Evolutionary conservation across 768 basidiomycete genomes (phyloP).

Genomic region (Rhizopogon salebrosus): DNA sequence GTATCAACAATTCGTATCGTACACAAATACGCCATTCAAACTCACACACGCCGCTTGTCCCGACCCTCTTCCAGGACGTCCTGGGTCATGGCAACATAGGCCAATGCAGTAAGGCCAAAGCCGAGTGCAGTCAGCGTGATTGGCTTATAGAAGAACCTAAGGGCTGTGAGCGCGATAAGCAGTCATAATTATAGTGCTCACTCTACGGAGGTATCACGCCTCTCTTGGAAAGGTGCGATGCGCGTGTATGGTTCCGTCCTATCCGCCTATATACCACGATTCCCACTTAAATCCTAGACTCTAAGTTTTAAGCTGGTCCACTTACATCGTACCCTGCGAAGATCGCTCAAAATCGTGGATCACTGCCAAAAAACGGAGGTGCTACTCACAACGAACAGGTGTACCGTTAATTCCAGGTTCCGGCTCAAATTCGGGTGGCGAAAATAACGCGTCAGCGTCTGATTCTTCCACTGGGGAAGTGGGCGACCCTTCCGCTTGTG

Average conservation of each 20-base stretch:
- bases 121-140: constrained; percentile 73
- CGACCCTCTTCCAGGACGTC: constrained; percentile 81
- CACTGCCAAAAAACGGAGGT: background rate
- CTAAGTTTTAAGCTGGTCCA: constrained; percentile 15
- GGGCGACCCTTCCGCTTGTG: constrained; percentile 18
- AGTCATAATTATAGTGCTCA: constrained; percentile 27
- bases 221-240: constrained; percentile 80
- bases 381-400: constrained; percentile 74
- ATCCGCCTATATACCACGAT: constrained; percentile 51
- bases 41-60: constrained; percentile 79
- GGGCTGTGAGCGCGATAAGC: constrained; percentile 2
- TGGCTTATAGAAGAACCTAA: constrained; percentile 86
- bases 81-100: constrained; percentile 79
- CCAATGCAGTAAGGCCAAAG: constrained; percentile 58
- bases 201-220: constrained; percentile 80
- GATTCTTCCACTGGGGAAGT: constrained; percentile 57
- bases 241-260: constrained; percentile 80
- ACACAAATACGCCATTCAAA: constrained; percentile 3
- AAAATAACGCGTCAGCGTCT: constrained; percentile 37
- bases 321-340: constrained; percentile 78
- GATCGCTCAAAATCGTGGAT: constrained; percentile 3
- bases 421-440: constrained; percentile 55
- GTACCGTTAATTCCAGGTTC: constrained; percentile 66
- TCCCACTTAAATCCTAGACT: constrained; percentile 12
- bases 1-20: background rate